These are phyloP conservation scores for Lactarius akahatsu DNA, from an alignment of 768 basidiomycete species.

Conservation along the genomic window DNA sequence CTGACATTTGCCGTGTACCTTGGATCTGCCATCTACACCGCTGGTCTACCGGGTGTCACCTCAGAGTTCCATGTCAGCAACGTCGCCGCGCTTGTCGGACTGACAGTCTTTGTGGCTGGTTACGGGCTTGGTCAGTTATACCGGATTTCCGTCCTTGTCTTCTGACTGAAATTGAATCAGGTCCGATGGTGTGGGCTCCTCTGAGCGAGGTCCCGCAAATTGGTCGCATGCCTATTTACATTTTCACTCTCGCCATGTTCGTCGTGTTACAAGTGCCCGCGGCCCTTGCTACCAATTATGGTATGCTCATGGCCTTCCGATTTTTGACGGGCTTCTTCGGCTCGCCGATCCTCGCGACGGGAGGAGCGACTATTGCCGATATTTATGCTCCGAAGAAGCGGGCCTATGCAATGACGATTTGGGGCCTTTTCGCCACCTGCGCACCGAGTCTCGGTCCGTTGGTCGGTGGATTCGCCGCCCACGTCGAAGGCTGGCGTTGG, in stretches of 20 bases:
- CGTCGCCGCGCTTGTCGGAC: slow-evolving; percentile 36
- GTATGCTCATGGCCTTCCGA: slow-evolving; percentile 37
- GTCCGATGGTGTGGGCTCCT: slow-evolving; percentile 37
- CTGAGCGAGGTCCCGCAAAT: slow-evolving; percentile 38
- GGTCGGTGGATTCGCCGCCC: slow-evolving; percentile 37
- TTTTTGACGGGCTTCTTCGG: slow-evolving; percentile 40
- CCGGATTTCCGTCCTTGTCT: no score
- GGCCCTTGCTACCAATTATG: slow-evolving; percentile 36
- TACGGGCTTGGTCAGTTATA: slow-evolving; percentile 31
- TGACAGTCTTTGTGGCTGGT: slow-evolving; percentile 34
- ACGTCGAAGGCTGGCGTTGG: slow-evolving; percentile 38
- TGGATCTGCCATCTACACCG: slow-evolving; percentile 39
- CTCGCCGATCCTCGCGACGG: slow-evolving; percentile 38
- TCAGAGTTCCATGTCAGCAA: slow-evolving; percentile 34
- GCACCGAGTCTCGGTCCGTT: slow-evolving; percentile 38
- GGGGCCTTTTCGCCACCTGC: slow-evolving; percentile 34
- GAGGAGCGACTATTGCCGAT: slow-evolving; percentile 34
- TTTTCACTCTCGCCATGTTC: slow-evolving; percentile 36
- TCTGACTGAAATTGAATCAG: slow-evolving; percentile 9
- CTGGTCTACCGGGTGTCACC: slow-evolving; percentile 34
- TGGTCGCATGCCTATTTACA: slow-evolving; percentile 38
- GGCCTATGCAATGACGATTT: slow-evolving; percentile 34
- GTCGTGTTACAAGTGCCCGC: slow-evolving; percentile 39
- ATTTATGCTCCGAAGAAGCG: slow-evolving; percentile 32
- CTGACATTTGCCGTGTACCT: slow-evolving; percentile 39